A percentile compares a stretch with the other conserved stretches of the same genome.
These are phyloP conservation scores for Saprolegnia diclina DNA, from an alignment of 352 stramenopile species.

Conservation along the genomic window DNA sequence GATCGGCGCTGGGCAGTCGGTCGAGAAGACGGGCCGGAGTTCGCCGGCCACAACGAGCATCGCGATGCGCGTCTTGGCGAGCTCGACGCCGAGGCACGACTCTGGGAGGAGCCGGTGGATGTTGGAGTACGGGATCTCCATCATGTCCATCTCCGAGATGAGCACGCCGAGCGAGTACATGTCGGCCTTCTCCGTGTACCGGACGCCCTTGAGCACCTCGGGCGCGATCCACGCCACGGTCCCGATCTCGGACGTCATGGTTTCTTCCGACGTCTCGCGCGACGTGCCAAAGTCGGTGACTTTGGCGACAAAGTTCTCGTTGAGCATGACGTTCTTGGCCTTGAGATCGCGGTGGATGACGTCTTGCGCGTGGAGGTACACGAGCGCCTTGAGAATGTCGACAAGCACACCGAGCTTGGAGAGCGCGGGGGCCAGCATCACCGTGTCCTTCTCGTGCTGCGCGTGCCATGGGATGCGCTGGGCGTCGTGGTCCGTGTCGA, in stretches of 20 bases:
- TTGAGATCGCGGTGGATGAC: slow-evolving; percentile 25
- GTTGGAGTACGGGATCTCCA: slow-evolving; percentile 23
- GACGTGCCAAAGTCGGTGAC: slow-evolving; percentile 19
- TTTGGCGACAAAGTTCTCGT: slow-evolving; percentile 12
- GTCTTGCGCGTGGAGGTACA: slow-evolving; percentile 24
- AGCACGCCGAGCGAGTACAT: slow-evolving; percentile 28
- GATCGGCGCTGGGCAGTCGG: slow-evolving; percentile 2
- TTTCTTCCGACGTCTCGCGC: slow-evolving; percentile 18
- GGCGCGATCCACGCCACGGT: slow-evolving; percentile 22
- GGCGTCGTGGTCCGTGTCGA: neutral
- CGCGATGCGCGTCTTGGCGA: slow-evolving; percentile 21
- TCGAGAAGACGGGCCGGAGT: slow-evolving; percentile 7
- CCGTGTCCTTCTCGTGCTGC: neutral
- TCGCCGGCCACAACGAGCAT: slow-evolving; percentile 22
- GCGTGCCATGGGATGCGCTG: neutral
- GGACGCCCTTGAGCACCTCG: slow-evolving; percentile 28
- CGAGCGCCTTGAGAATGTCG: slow-evolving; percentile 17
- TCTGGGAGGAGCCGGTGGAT: slow-evolving; percentile 15
- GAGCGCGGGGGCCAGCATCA: neutral
- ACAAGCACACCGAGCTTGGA: slow-evolving; percentile 15
- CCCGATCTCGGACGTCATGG: slow-evolving; percentile 25
- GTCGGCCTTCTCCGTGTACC: slow-evolving; percentile 25
- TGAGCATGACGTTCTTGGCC: slow-evolving; percentile 22
- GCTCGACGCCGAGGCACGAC: slow-evolving; percentile 6
- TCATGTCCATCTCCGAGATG: slow-evolving; percentile 27